Base-by-base conservation (phyloP, 2,329 filamentous ascomycete species). In the Pseudopithomyces maydicus region DNA sequence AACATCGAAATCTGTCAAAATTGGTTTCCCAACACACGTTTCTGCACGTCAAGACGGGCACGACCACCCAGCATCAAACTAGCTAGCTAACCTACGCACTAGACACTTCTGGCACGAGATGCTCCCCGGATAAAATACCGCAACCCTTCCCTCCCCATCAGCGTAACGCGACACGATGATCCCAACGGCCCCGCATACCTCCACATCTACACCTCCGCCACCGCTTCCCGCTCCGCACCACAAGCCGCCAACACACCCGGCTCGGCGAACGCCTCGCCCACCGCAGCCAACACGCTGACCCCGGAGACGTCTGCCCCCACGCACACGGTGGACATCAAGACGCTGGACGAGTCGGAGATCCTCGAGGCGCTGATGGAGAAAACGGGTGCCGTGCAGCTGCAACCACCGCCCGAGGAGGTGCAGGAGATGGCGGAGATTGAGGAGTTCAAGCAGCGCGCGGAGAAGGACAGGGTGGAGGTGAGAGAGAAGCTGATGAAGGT, bases 71-170 rank as follows among this genome's bases (percentile, higher is more conserved):
- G 26, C n/a, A n/a, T n/a, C n/a, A 38, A 8, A 45, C 43, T n/a
- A 32, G 23, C 35, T 26, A 53, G 45, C n/a, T 3, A 11, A 10
- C 10, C 11, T 29, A 20, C 32, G 2, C 6, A 29, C 41, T 63
- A 96, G 93, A 71, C 91, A 91, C 80, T 97, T 99, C 84, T 97
- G 92, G 91, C 87, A 85, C 62, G 82, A 88, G 58, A 89, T 88
- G 73, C 87, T 98, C 46, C 91, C 20, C 87, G 91, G 55, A 82
- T 99, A 65, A 97, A 99, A 83, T 99, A 88, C 80, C 90, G 96
- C 83, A 99, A 99, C 76, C 95, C 95, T 0, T 80, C 87, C 12
- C 77, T 97, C 44, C 86, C 89, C 42, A 96, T 98, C 84, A 88
- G 90, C 57, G 86, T 97, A 68, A 88, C 89, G 75, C 89, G 90